These are phyloP conservation scores for Botryotinia narcissicola DNA, from an alignment of 2,329 filamentous ascomycete species.

Conservation along the genomic window DNA sequence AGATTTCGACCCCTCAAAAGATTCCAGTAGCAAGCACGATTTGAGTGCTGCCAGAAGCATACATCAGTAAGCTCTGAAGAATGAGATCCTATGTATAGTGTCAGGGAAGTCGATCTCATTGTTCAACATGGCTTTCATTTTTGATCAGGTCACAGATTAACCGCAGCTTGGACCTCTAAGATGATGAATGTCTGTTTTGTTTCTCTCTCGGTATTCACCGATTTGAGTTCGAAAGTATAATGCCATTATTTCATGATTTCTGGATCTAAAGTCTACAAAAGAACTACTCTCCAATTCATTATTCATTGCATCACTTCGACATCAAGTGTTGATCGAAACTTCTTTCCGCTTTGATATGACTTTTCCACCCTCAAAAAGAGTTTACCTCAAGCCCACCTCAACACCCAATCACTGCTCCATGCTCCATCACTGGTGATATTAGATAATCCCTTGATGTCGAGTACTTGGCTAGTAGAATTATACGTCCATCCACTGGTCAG, in stretches of 20 bases:
- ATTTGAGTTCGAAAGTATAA: neutral
- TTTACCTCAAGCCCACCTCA: conserved; percentile 48
- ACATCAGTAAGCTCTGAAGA: neutral
- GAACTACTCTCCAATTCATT: neutral
- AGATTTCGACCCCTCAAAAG: neutral
- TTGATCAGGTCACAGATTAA: neutral
- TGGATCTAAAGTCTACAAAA: neutral
- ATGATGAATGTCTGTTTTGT: neutral
- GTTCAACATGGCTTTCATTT: neutral
- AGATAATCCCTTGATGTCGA: conserved; percentile 52
- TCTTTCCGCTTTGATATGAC: neutral
- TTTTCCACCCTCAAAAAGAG: neutral
- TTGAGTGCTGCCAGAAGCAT: neutral
- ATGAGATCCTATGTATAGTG: neutral
- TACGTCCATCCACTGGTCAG: conserved; percentile 49
- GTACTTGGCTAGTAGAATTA: conserved; percentile 46
- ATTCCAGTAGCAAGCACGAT: neutral
- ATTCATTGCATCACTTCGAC: no score
- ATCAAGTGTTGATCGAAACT: neutral
- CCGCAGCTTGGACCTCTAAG: neutral
- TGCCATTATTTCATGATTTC: neutral
- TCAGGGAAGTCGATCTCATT: neutral
- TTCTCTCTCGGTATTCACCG: neutral
- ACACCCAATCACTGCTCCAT: conserved; percentile 56
- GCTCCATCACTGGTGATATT: conserved; percentile 51